phyloP scores from a whole-genome alignment of 495 filamentous ascomycete genomes.

The Aspergillus sparsus region DNA sequence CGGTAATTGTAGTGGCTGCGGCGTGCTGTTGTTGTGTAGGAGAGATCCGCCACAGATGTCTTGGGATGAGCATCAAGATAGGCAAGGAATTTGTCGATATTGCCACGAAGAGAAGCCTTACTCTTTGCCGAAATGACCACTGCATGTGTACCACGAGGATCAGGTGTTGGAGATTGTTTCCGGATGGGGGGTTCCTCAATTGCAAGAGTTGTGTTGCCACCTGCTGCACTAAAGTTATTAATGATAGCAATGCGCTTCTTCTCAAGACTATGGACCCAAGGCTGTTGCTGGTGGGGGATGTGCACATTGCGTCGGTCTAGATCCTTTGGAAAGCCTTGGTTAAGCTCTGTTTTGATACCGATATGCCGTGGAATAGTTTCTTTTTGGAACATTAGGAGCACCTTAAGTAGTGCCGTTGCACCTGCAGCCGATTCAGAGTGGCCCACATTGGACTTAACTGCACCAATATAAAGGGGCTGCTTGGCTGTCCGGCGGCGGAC shows the following conservation, averaged over 20 bases:
- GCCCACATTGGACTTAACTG: constrained; percentile 43
- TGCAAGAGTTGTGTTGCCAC: constrained; percentile 37
- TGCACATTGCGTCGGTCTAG: constrained; percentile 32
- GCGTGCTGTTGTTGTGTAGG: constrained; percentile 29
- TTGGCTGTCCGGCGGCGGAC: constrained; percentile 8
- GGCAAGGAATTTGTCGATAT: constrained; percentile 25
- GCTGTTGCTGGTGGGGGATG: constrained; percentile 33
- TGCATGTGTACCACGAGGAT: constrained; percentile 26
- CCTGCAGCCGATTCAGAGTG: constrained; percentile 43
- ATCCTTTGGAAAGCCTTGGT: constrained; percentile 30
- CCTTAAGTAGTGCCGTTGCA: constrained; percentile 36
- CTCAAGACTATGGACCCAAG: constrained; percentile 26
- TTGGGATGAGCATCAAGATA: constrained; percentile 46
- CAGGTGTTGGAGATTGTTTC: constrained; percentile 1
- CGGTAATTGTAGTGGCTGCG: constrained; percentile 20
- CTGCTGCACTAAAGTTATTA: constrained; percentile 43
- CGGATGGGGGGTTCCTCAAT: constrained; percentile 28
- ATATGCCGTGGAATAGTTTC: constrained; percentile 35
- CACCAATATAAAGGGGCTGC: constrained; percentile 29
- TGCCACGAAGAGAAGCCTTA: constrained; percentile 31
- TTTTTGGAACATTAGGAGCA: constrained; percentile 33
- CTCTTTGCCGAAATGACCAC: constrained; percentile 32
- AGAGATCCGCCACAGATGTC: constrained; percentile 23
- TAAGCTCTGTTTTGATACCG: constrained; percentile 49
- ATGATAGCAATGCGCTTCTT: constrained; percentile 27